These are phyloP conservation scores for Aphanomyces stellatus DNA, from an alignment of 352 stramenopile species.

Conservation along the genomic window DNA sequence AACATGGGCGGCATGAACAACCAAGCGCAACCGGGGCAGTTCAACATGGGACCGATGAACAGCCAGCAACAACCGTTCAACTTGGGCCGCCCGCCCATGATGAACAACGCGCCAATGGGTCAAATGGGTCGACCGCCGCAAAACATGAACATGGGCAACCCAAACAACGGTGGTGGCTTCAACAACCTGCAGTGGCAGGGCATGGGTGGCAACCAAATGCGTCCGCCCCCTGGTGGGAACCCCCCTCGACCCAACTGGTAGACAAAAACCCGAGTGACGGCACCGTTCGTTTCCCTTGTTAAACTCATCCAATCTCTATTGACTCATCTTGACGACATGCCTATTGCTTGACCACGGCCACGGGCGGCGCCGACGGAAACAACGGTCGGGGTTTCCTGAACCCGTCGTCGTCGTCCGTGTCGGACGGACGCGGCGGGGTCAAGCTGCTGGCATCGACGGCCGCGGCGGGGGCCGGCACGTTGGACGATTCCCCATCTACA, in stretches of 20 bases:
- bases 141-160: slow-evolving; percentile 10
- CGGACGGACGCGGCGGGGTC: too few species aligned
- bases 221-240: slow-evolving; percentile 15
- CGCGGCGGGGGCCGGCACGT: not conserved
- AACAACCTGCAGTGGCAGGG: slow-evolving; percentile 75
- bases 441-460: too few species aligned
- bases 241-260: not conserved
- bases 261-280: not conserved
- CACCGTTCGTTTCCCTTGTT: too few species aligned
- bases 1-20: slow-evolving; percentile 21
- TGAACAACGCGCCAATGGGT: slow-evolving; percentile 33
- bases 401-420: not conserved
- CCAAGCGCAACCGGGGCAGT: slow-evolving; percentile 24
- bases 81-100: slow-evolving; percentile 31
- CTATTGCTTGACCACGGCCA: not conserved
- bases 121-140: not conserved
- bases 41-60: slow-evolving; percentile 28
- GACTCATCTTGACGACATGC: not conserved
- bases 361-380: not conserved
- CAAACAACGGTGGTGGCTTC: slow-evolving; percentile 38
- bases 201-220: slow-evolving; percentile 46
- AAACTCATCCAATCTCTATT: not conserved
- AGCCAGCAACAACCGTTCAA: slow-evolving; percentile 11
- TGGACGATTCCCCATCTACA: too few species aligned
- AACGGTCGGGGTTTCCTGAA: not conserved